phyloP scores from a whole-genome alignment of 2,329 filamentous ascomycete genomes.

The Colletotrichum sp. region DNA sequence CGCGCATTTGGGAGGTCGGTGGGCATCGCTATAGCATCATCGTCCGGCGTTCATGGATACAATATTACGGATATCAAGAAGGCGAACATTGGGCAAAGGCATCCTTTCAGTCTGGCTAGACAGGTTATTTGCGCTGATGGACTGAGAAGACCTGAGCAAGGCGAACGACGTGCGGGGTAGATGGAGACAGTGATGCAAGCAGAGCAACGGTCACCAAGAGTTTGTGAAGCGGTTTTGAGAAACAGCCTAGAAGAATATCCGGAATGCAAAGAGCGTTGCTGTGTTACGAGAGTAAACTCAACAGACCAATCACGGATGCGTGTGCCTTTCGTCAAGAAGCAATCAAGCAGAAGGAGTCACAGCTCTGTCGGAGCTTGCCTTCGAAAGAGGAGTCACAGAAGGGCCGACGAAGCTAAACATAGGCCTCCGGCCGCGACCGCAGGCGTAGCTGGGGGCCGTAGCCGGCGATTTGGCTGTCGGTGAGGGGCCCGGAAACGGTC shows the following conservation, averaged over 20 bases:
- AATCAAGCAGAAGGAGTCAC: constrained; percentile 4
- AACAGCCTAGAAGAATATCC: background rate
- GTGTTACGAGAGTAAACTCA: background rate
- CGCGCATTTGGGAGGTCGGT: constrained; percentile 6
- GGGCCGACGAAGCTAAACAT: background rate
- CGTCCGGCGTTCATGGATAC: constrained; percentile 17
- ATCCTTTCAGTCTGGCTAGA: background rate
- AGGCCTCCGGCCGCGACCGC: background rate
- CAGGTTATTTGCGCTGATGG: background rate
- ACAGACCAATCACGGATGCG: background rate
- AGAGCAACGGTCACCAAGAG: background rate
- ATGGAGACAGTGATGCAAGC: background rate
- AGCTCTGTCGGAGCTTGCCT: background rate
- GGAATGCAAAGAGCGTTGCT: constrained; percentile 6
- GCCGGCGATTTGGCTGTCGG: constrained; percentile 14
- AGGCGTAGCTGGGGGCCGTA: constrained; percentile 6
- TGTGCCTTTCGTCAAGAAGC: background rate
- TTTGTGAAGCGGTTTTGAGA: background rate
- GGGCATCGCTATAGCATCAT: constrained; percentile 17
- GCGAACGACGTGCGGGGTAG: background rate
- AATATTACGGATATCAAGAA: constrained; percentile 7
- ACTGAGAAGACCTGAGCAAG: background rate
- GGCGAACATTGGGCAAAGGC: background rate
- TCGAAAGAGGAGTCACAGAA: background rate
- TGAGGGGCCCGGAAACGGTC: constrained; percentile 9